Base-by-base conservation (phyloP, 495 filamentous ascomycete genomes). In the Aspergillus mulundensis region DNA sequence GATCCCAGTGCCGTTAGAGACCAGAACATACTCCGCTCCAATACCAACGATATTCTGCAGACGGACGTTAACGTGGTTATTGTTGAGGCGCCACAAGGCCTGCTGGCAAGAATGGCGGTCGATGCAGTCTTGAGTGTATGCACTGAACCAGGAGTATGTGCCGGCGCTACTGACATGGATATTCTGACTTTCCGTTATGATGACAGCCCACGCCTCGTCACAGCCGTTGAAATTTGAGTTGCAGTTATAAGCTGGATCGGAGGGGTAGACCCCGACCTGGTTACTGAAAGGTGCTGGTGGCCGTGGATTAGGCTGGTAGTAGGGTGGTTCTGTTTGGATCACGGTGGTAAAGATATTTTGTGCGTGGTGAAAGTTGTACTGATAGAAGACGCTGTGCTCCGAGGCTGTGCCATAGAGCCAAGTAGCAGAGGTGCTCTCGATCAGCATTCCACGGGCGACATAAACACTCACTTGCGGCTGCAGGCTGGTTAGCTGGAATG, bases 271-370 rank as follows among this genome's bases (percentile, higher is more conserved):
- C 15, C 54, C 54, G 14, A 57, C 38, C 14, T 47, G 38, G 24
- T 21, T 19, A 10, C n/a, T 67, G 70, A 83, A 87, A 1, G 83
- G 83, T 1, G 72, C 60, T 3, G 77, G 74, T 1, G 84, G 82
- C 50, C 69, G 67, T 1, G 86, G 84, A 21, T 65, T 70, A 4
- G 85, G 84, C 61, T 86, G 82, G 66, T 81, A 88, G 76, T 77
- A 61, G 11, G 84, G 87, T 0, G 88, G 87, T 67, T 92, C 89
- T 7, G 89, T 90, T 62, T 93, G 89, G 66, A 90, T 85, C 69
- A 86, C 77, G 20, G 84, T 84, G 68, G 84, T 82, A 63, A 80
- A 85, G 60, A 90, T 75, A 65, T 89, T 83, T 61, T 80, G 71
- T 3, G 86, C 86, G 50, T 76, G 78, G 57, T 73, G 69, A 52